These are phyloP conservation scores for Taphrina betulina DNA, from an alignment of 1,139 yeast genomes.

Conservation along the genomic window DNA sequence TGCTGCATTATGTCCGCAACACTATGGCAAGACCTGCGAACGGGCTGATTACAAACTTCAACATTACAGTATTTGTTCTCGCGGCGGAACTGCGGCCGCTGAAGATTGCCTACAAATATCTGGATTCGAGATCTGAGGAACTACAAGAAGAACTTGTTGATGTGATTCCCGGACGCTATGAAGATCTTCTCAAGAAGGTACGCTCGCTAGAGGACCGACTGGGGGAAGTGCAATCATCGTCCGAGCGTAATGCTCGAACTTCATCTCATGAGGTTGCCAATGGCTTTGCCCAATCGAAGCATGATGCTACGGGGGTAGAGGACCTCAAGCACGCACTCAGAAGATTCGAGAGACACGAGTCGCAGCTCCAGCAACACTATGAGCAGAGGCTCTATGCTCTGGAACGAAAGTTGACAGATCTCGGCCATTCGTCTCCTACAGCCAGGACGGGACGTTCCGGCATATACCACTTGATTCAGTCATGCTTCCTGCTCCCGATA, in stretches of 20 bases:
- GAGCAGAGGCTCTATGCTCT: constrained; percentile 6
- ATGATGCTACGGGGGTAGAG: neutral
- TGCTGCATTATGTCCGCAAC: constrained; percentile 34
- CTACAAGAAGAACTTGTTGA: constrained; percentile 20
- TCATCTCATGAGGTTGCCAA: neutral
- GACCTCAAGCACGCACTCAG: constrained; percentile 17
- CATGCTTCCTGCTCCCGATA: too few relatives aligned
- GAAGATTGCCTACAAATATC: constrained; percentile 15
- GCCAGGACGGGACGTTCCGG: too few relatives aligned
- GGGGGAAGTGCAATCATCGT: neutral
- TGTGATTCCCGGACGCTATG: constrained; percentile 15
- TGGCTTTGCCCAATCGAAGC: neutral
- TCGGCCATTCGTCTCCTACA: neutral
- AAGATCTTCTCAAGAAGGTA: neutral
- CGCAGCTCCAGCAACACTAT: constrained; percentile 7
- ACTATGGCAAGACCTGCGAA: constrained; percentile 32
- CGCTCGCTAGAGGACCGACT: constrained; percentile 1
- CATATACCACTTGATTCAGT: too few relatives aligned
- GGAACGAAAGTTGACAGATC: constrained; percentile 15
- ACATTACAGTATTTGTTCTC: constrained; percentile 37
- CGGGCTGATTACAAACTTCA: constrained; percentile 36
- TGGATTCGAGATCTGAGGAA: constrained; percentile 16
- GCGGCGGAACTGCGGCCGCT: constrained; percentile 34
- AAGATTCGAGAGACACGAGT: constrained; percentile 18
- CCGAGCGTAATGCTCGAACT: neutral